Base-by-base conservation (phyloP, 1,284 basidiomycete species). In the Omphalotus olearius region DNA sequence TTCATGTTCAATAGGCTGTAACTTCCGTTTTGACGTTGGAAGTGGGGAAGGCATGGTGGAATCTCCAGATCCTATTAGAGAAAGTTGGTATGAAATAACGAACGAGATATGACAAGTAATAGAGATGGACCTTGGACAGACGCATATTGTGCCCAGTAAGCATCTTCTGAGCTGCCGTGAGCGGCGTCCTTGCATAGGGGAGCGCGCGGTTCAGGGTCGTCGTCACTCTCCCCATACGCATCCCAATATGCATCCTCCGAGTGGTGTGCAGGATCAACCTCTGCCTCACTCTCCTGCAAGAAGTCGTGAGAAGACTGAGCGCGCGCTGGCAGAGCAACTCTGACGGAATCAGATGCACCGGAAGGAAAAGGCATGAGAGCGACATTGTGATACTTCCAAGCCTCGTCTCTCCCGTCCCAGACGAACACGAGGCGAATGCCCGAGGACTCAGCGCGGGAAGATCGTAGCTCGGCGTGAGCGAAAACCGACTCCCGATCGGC, bases 141-240 rank as follows among this genome's bases (percentile, higher is more conserved):
- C 40, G 80, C 69, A 61, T 88, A 88, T 50, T 73, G 82, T 17
- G 83, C 84, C 85, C 86, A 88, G 60, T 89, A 88, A 3, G 83
- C 83, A 56, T 88, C 87, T 61, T 88, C 85, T 37, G 76, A 69
- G 16, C 26, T 26, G 25, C 16, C 41, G 5, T 46, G 37, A 38
- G 46, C 25, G 23, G 66, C 69, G 37, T 66, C 68, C 39, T 59
- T 53, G 30, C 57, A 50, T 55, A 47, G 36, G 50, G 41, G 42
- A 56, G 45, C 51, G 50, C 25, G 62, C 38, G 44, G 55, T 39
- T 64, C 62, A 53, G 56, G 30, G 7, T 62, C 62, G 56, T 69
- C 65, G 45, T 63, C 63, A 39, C 68, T 59, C 17, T 33, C 16
- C 9, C 71, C 77, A 58, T 87, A 87, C 4, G 81, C 72, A 55